Evolutionary conservation across 1,284 basidiomycete genomes (phyloP).

Genomic region (Sporisorium sorghi): DNA sequence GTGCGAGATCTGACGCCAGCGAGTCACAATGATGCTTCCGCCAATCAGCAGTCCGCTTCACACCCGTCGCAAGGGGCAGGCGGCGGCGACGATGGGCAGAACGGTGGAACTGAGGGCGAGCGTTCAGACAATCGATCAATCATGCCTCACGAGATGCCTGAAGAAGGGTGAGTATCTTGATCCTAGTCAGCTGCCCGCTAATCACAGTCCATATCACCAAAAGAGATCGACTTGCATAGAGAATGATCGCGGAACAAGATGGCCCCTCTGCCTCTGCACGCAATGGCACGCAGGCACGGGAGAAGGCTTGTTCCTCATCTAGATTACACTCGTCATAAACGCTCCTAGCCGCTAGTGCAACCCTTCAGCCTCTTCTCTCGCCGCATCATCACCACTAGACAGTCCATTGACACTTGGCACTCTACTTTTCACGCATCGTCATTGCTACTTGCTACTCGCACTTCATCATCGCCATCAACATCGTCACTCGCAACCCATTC

Average conservation of each 20-base stretch:
- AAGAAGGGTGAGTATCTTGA: slow-evolving; percentile 91
- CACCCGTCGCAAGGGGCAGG: slow-evolving; percentile 3
- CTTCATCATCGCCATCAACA: slow-evolving; percentile 17
- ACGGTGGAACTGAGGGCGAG: slow-evolving; percentile 3
- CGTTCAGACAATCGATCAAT: slow-evolving; percentile 73
- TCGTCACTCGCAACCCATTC: slow-evolving; percentile 1
- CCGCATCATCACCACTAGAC: slow-evolving; percentile 8
- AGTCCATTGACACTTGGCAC: slow-evolving; percentile 29
- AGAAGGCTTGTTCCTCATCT: slow-evolving; percentile 28
- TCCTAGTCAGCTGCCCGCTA: neutral
- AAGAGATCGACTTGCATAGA: neutral
- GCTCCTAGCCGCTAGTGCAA: slow-evolving; percentile 1
- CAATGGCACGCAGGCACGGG: slow-evolving; percentile 2
- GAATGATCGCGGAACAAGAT: slow-evolving; percentile 12
- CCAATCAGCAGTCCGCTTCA: slow-evolving; percentile 8
- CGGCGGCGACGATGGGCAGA: neutral
- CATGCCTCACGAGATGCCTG: slow-evolving; percentile 93
- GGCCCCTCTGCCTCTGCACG: slow-evolving; percentile 11
- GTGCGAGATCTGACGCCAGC: slow-evolving; percentile 34
- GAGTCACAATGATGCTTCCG: slow-evolving; percentile 23
- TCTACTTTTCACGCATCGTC: slow-evolving; percentile 17
- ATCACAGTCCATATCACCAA: neutral
- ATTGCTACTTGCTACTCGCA: slow-evolving; percentile 1
- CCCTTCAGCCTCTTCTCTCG: neutral
- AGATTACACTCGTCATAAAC: neutral